Evolutionary conservation across 495 filamentous ascomycete genomes (phyloP).

Genomic region (Diplogelasinospora grovesii): DNA sequence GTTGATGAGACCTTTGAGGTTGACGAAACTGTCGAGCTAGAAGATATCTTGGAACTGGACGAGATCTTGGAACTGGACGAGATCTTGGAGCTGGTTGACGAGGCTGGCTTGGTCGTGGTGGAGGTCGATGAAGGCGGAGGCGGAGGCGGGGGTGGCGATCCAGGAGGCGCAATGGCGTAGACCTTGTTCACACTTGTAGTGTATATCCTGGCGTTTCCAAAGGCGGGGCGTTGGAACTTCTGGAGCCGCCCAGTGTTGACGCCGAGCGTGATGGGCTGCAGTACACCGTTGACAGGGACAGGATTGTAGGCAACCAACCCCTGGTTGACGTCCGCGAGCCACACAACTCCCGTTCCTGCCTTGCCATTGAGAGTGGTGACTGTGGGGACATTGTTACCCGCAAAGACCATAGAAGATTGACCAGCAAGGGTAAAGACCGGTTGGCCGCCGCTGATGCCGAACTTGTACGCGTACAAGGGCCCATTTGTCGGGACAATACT

Average conservation of each 20-base stretch:
- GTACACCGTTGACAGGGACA: slow-evolving; percentile 30
- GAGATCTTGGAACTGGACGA: background rate
- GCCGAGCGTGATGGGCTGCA: slow-evolving; percentile 28
- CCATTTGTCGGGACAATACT: slow-evolving; percentile 7
- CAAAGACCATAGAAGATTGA: slow-evolving; percentile 22
- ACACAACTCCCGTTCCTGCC: slow-evolving; percentile 24
- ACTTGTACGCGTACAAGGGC: background rate
- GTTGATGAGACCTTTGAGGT: background rate
- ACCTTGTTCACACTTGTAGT: slow-evolving; percentile 27
- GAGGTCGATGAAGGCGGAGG: background rate
- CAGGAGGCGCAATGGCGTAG: slow-evolving; percentile 23
- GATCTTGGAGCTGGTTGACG: background rate
- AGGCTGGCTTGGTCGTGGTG: background rate
- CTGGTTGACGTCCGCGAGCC: background rate
- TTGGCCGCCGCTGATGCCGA: background rate
- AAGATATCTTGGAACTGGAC: background rate
- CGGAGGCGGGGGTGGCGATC: background rate
- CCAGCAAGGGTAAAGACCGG: slow-evolving; percentile 13
- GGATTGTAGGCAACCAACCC: slow-evolving; percentile 17
- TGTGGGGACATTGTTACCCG: slow-evolving; percentile 30
- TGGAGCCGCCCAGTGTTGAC: slow-evolving; percentile 27
- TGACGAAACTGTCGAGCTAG: background rate
- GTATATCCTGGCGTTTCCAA: slow-evolving; percentile 41
- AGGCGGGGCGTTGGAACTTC: slow-evolving; percentile 43
- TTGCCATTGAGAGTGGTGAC: slow-evolving; percentile 33